Conservation (phyloP, 257 asterid species). For the Phtheirospermum japonicum region DNA sequence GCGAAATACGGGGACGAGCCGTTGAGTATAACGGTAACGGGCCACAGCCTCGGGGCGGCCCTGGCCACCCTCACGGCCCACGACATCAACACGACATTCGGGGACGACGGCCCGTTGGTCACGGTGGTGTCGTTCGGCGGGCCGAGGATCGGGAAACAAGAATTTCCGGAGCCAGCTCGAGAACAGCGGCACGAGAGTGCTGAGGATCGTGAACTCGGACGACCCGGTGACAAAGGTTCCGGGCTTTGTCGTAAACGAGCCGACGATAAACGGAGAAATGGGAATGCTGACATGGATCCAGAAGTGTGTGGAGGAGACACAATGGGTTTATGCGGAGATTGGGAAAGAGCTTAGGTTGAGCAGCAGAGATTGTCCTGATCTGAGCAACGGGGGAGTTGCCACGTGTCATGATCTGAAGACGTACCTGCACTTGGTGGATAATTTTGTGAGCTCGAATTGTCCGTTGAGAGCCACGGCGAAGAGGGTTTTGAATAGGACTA, state of each 20-base stretch:
- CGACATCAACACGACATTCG: conserved; percentile 56
- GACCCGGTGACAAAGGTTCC: conserved; percentile 82
- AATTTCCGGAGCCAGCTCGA: conserved; percentile 51
- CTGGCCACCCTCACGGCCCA: conserved; percentile 80
- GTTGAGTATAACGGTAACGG: conserved; percentile 80
- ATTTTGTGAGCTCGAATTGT: conserved; percentile 58
- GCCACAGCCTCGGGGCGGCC: conserved; percentile 95
- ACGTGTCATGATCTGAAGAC: conserved; percentile 87
- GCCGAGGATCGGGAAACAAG: conserved; percentile 81
- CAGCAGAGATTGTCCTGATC: conserved; percentile 55
- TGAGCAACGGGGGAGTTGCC: conserved; percentile 46
- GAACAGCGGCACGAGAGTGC: conserved; percentile 57
- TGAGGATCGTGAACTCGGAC: conserved; percentile 70
- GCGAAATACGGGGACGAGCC: conserved; percentile 55
- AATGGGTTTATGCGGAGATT: conserved; percentile 80
- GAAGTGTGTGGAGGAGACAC: conserved; percentile 51
- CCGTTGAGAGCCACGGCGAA: conserved; percentile 62
- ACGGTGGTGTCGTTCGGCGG: conserved; percentile 92
- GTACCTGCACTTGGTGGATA: conserved; percentile 65
- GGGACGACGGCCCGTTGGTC: conserved; percentile 58
- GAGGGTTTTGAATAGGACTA: conserved; percentile 36
- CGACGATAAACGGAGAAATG: neutral
- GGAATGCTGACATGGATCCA: conserved; percentile 54
- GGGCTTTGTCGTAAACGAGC: conserved; percentile 58
- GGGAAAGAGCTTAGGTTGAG: conserved; percentile 75